A percentile compares a stretch with the other conserved stretches of the same genome.
phyloP scores from a whole-genome alignment of 208 protist species.

The Entamoeba invadens region DNA sequence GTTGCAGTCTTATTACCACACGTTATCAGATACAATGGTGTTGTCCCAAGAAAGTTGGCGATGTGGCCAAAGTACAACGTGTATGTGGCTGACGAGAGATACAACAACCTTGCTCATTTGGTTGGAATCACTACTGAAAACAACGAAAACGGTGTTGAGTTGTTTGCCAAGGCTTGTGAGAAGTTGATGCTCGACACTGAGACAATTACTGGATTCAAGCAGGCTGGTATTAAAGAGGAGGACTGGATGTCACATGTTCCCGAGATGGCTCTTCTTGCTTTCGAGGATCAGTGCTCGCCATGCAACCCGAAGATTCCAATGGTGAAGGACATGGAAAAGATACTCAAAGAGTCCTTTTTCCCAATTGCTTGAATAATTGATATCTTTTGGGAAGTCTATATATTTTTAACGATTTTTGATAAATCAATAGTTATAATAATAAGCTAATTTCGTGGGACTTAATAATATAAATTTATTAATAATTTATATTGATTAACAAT shows the following conservation, averaged over 20 bases:
- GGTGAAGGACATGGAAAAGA: neutral
- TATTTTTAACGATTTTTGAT: no score
- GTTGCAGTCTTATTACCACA: no score
- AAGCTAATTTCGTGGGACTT: no score
- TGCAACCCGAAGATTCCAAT: neutral
- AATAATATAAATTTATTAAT: no score
- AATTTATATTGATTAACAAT: no score
- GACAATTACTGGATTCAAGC: no score
- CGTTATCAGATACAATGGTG: no score
- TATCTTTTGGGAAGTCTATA: no score
- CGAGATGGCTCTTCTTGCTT: neutral
- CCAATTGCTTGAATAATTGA: neutral
- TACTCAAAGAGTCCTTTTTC: neutral
- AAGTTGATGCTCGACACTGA: no score
- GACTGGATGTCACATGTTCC: neutral
- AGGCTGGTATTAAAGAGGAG: neutral
- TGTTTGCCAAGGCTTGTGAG: neutral
- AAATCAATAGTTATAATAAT: no score
- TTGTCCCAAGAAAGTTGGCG: no score
- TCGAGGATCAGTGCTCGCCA: neutral
- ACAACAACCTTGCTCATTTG: neutral
- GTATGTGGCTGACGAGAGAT: neutral
- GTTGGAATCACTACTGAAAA: neutral
- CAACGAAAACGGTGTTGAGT: neutral
- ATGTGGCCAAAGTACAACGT: neutral